Evolutionary conservation across 257 asterid genomes (phyloP), one percentile per base, ranked within the genome.

Genomic region (Galeopsis tetrahit): DNA sequence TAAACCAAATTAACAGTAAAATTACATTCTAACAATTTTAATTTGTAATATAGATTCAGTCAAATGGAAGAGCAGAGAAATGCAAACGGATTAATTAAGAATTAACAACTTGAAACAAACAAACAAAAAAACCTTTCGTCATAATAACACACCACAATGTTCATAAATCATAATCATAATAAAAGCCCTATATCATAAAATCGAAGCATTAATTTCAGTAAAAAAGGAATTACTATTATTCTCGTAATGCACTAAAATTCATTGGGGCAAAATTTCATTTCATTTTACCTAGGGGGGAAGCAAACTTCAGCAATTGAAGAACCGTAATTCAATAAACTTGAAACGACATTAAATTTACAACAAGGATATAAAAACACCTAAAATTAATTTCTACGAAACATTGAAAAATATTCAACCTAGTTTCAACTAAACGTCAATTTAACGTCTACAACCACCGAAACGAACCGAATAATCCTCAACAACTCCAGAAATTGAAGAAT

Each of bases 351-450:
- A 48, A 38, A 34, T 5, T 61, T 36, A 64, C n/a, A 38, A 4
- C 51, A 65, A 17, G 43, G 51, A 66, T 4, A 58, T 3, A 38
- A 21, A 40, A 32, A 17, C 17, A 65, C 13, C 62, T 10, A 43
- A 56, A 57, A 66, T 13, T 42, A 59, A 59, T 69, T 39, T 43
- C 78, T 48, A 71, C 14, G 68, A 43, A 43, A 60, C 10, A 63
- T 61, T 7, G 58, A 76, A 58, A 60, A 49, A 60, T 13, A 39
- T 35, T 10, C 28, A 34, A 51, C 52, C 17, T 49, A 36, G n/a
- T 36, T 65, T 56, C 7, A 77, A 49, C 61, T 6, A 74, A 76
- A 53, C 63, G 17, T 31, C 59, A 71, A 68, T 75, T 77, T 33
- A 69, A 69, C 48, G 64, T 6, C 66, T 4, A 8, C 46, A 66